phyloP scores from a whole-genome alignment of 2,329 filamentous ascomycete genomes.

The Lecanicillium sp. region DNA sequence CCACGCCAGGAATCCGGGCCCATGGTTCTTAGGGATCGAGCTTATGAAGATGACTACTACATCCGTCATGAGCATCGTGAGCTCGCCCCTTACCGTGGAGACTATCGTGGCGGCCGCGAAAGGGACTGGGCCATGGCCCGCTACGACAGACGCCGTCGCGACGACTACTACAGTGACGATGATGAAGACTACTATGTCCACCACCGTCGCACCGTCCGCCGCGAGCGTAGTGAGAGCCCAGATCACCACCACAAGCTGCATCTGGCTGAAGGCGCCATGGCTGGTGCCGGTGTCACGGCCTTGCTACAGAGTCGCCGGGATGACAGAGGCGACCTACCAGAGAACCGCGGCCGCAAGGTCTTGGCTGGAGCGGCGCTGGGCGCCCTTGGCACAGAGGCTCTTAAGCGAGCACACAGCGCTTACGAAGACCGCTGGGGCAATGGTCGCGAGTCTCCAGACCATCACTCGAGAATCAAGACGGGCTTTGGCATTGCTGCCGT shows the following conservation, averaged over 20 bases:
- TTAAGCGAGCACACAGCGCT: slow-evolving; percentile 52
- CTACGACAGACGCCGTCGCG: slow-evolving; percentile 32
- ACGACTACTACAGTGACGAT: slow-evolving; percentile 38
- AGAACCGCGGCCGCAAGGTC: slow-evolving; percentile 50
- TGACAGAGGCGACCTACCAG: slow-evolving; percentile 39
- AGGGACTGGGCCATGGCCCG: slow-evolving; percentile 25
- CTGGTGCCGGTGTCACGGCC: slow-evolving; percentile 55
- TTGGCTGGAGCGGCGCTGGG: slow-evolving; percentile 55
- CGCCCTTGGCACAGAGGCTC: slow-evolving; percentile 53
- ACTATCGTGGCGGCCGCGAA: slow-evolving; percentile 22
- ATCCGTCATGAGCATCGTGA: slow-evolving; percentile 40
- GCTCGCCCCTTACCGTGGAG: slow-evolving; percentile 29
- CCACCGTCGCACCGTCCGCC: slow-evolving; percentile 37
- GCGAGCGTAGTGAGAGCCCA: slow-evolving; percentile 42
- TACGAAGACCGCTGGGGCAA: slow-evolving; percentile 47
- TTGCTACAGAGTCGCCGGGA: slow-evolving; percentile 47
- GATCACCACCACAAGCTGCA: slow-evolving; percentile 49
- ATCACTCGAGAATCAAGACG: slow-evolving; percentile 47
- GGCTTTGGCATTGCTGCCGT: slow-evolving; percentile 56
- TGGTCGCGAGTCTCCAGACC: slow-evolving; percentile 29
- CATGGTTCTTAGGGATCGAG: slow-evolving; percentile 34
- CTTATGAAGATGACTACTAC: slow-evolving; percentile 41
- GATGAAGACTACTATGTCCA: slow-evolving; percentile 39
- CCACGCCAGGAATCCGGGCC: slow-evolving; percentile 36
- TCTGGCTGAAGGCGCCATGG: slow-evolving; percentile 56